Evolutionary conservation across 768 basidiomycete species (phyloP).

Genomic region (Mycena maculata): DNA sequence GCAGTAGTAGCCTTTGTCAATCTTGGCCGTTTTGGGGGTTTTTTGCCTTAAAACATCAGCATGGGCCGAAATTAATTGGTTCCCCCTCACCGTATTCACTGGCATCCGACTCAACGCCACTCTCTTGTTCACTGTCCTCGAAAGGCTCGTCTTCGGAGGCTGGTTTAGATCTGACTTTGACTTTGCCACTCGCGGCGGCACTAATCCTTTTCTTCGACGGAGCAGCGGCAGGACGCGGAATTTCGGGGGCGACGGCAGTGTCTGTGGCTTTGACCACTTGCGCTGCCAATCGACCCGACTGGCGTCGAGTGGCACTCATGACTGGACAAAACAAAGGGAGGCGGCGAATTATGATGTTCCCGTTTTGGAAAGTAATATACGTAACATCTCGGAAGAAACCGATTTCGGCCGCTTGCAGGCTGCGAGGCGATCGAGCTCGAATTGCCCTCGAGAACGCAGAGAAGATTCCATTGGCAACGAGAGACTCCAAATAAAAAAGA

Average conservation of each 20-base stretch:
- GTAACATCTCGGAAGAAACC: too few species aligned
- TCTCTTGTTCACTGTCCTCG: conserved; percentile 14
- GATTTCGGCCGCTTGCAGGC: too few species aligned
- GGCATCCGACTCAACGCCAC: conserved; percentile 7
- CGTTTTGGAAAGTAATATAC: too few species aligned
- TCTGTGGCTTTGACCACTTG: neutral
- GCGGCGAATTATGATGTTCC: neutral
- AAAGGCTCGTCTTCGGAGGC: conserved; percentile 33
- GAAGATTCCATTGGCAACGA: too few species aligned
- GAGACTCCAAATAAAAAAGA: too few species aligned
- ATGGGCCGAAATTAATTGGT: neutral
- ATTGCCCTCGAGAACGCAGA: too few species aligned
- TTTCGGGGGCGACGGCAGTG: neutral
- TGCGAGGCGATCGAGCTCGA: too few species aligned
- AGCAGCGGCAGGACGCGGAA: neutral
- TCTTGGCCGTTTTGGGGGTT: conserved; percentile 20
- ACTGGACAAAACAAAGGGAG: neutral
- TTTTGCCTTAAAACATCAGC: neutral
- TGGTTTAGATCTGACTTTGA: neutral
- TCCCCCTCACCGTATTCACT: conserved; percentile 9
- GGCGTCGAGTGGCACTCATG: conserved; percentile 18
- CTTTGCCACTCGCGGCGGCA: neutral
- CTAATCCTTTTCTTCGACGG: too few species aligned
- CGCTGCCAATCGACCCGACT: conserved; percentile 7
- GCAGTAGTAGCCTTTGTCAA: neutral